Percentiles rank a stretch among this genome's conserved stretches.
Conservation (phyloP, 495 filamentous ascomycete genomes). For the Pyronema domesticum region DNA sequence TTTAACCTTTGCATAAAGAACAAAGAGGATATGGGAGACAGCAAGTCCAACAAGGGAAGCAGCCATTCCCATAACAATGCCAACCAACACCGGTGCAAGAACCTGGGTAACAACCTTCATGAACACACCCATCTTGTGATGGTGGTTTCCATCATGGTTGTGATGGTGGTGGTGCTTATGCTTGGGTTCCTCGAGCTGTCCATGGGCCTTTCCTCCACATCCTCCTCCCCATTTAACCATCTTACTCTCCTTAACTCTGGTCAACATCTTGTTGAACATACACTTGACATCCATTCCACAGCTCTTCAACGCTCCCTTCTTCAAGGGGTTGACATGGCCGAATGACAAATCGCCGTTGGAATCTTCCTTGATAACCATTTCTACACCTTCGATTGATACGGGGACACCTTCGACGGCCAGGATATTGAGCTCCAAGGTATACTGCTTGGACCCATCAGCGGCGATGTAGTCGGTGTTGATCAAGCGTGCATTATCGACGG, state of each 20-base stretch:
- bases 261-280: constrained; percentile 1
- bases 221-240: neutral
- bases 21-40: neutral
- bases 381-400: neutral
- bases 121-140: neutral
- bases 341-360: neutral
- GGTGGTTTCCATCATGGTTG: neutral
- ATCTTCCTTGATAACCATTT: neutral
- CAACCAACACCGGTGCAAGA: neutral
- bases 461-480: neutral
- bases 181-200: neutral
- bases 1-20: neutral
- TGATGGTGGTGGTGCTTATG: neutral
- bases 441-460: neutral
- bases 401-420: neutral
- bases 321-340: neutral
- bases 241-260: neutral
- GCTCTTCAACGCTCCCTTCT: neutral
- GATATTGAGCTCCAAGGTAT: neutral
- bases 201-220: neutral
- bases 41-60: neutral
- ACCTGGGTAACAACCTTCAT: neutral
- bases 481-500: neutral
- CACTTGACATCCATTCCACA: constrained; percentile 2
- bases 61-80: constrained; percentile 2